Conservation (phyloP, 225 moss, liverwort and hornwort species). For the Thuidium tamariscinum region DNA sequence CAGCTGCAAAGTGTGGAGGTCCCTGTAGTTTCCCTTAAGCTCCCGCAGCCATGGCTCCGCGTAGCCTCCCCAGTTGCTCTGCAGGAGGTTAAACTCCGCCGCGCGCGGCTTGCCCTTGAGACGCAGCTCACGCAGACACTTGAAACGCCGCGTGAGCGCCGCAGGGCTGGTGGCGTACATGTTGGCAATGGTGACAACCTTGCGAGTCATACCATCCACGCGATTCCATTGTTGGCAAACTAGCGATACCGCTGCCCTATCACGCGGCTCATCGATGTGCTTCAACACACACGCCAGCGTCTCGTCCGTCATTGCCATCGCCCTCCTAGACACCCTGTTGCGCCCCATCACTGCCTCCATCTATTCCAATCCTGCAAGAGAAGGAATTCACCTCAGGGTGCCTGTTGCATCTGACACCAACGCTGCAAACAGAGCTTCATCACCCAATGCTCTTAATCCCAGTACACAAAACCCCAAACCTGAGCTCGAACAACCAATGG, state of each 20-base stretch:
- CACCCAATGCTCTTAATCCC: background rate
- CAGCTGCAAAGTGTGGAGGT: constrained; percentile 25
- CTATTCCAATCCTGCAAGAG: background rate
- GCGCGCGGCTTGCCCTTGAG: constrained; percentile 43
- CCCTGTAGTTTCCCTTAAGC: constrained; percentile 3
- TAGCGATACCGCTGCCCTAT: constrained; percentile 62
- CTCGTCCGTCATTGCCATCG: constrained; percentile 41
- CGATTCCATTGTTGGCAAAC: constrained; percentile 79
- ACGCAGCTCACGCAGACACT: constrained; percentile 20
- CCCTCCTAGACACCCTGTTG: background rate
- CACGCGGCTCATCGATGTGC: constrained; percentile 41
- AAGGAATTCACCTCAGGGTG: background rate
- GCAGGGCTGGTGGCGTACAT: constrained; percentile 53
- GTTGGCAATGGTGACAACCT: constrained; percentile 57
- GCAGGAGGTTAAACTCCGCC: constrained; percentile 25
- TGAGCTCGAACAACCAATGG: background rate
- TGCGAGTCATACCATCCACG: constrained; percentile 72
- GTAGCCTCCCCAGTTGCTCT: constrained; percentile 31
- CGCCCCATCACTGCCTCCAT: constrained; percentile 8
- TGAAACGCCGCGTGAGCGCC: constrained; percentile 48
- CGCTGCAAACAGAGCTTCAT: background rate
- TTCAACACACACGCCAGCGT: constrained; percentile 56
- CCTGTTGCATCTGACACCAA: background rate
- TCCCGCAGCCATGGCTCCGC: constrained; percentile 36
- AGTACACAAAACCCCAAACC: background rate